Base-by-base conservation (phyloP, 2,329 filamentous ascomycete species). In the Alternaria tenuissima region DNA sequence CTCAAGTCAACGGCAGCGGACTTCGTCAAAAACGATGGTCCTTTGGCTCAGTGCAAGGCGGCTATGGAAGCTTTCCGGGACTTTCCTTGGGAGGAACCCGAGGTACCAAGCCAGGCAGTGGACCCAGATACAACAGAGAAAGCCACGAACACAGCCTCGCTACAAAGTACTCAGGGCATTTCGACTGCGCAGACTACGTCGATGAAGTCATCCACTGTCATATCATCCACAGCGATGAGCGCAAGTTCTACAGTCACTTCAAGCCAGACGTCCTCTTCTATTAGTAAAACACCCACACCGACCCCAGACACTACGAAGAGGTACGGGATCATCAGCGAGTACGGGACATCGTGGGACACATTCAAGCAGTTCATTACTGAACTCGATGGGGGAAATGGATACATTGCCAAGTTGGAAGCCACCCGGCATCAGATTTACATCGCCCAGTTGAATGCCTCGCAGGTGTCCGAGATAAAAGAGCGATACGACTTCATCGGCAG, bases 11-110 rank as follows among this genome's bases (percentile, higher is more conserved):
- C 20, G n/a, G 43, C 34, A 22, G 18, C 34, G 8, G 53, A 56
- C 7, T 49, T 49, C 14, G 16, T 9, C 12, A 56, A 42, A 14
- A 4, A 12, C n/a, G 59, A 39, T 16, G 62, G 66, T 12, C 32
- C 28, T 12, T 49, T 67, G 30, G 42, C 42, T 42, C 24, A 57
- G 34, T 63, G 58, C 24, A 39, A 26, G 12, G 32, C 41, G 3
- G 63, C 64, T 6, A 18, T 66, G 39, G 54, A 63, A 22, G 49
- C 48, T 18, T 62, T 65, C n/a, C 32, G 39, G 32, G 57, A 68
- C 7, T 66, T 66, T 48, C 61, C 59, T 16, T 68, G 61, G 65
- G 55, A 30, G 63, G 34, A 48, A 22, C 30, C 30, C 1, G 61
- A 64, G 28, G n/a, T 51, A 46, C 56, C 59, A 4, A 57, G 34